Evolutionary conservation across 2,329 filamentous ascomycete species (phyloP).

Genomic region (Fusarium secorum): DNA sequence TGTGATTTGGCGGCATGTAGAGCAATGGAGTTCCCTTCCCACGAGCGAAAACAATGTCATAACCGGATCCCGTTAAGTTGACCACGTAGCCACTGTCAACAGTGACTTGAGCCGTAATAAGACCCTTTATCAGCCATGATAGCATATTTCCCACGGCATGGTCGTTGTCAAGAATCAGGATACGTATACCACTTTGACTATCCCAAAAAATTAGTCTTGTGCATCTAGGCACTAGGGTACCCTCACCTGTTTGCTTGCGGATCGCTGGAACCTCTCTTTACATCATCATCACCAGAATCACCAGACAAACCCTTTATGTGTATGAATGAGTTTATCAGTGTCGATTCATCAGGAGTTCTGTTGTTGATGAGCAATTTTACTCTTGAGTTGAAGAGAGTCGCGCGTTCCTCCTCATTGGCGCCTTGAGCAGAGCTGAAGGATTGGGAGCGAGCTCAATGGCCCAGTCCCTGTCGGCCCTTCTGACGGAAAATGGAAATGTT

Average conservation of each 20-base stretch:
- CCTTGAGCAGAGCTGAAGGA: neutral
- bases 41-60: neutral
- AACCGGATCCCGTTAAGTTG: neutral
- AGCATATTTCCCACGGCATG: neutral
- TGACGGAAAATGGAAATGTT: accelerated
- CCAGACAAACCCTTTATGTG: accelerated
- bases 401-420: neutral
- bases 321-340: accelerated
- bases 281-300: neutral
- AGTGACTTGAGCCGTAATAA: neutral
- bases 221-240: accelerated
- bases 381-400: too few relatives aligned
- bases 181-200: accelerated
- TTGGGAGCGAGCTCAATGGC: neutral
- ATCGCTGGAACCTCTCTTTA: accelerated
- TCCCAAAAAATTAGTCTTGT: neutral
- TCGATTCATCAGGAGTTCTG: accelerated
- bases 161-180: neutral
- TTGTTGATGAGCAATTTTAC: accelerated
- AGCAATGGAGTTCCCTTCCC: neutral
- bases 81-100: neutral
- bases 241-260: accelerated
- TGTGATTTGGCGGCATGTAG: neutral
- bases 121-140: accelerated
- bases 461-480: accelerated